These are phyloP conservation scores for Allium fistulosum DNA, from an alignment of 106 monocot genomes.

Conservation along the genomic window DNA sequence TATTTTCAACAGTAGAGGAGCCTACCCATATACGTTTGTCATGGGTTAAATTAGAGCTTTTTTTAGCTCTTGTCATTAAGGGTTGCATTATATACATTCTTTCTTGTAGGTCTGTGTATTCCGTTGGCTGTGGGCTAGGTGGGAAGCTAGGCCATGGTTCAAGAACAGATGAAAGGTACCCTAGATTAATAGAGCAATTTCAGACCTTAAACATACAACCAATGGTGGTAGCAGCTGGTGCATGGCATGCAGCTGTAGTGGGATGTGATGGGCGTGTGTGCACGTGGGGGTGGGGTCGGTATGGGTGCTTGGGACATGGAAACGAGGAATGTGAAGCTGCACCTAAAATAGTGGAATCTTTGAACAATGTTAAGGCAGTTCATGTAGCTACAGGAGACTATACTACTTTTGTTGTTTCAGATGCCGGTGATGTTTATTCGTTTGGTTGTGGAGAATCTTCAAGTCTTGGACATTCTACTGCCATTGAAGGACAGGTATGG, in stretches of 20 bases:
- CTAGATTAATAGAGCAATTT: slow-evolving; percentile 74
- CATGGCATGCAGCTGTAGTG: slow-evolving; percentile 97
- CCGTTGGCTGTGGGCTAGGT: slow-evolving; percentile 94
- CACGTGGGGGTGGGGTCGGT: slow-evolving; percentile 99
- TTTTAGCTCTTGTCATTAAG: no score
- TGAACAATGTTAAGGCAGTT: slow-evolving; percentile 69
- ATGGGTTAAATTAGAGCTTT: no score
- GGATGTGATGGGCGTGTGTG: slow-evolving; percentile 88
- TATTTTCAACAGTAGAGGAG: no score
- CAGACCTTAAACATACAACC: slow-evolving; percentile 73
- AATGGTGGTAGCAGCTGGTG: slow-evolving; percentile 83
- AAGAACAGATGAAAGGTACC: slow-evolving; percentile 77
- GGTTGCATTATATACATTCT: no score
- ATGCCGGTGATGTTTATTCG: slow-evolving; percentile 84
- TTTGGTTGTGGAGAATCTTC: slow-evolving; percentile 94
- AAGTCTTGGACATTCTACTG: slow-evolving; percentile 69
- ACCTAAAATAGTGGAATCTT: slow-evolving; percentile 77
- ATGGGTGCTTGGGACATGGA: slow-evolving; percentile 96
- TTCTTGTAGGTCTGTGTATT: slow-evolving; percentile 82
- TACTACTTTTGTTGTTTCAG: slow-evolving; percentile 86
- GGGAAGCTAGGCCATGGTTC: slow-evolving; percentile 97
- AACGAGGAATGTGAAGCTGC: slow-evolving; percentile 81
- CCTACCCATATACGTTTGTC: no score
- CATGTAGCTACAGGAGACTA: slow-evolving; percentile 95
- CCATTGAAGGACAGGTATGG: slow-evolving; percentile 43